Evolutionary conservation across 2,329 filamentous ascomycete genomes (phyloP), one percentile per base, ranked within the genome.

Genomic region (Claviceps sp.): DNA sequence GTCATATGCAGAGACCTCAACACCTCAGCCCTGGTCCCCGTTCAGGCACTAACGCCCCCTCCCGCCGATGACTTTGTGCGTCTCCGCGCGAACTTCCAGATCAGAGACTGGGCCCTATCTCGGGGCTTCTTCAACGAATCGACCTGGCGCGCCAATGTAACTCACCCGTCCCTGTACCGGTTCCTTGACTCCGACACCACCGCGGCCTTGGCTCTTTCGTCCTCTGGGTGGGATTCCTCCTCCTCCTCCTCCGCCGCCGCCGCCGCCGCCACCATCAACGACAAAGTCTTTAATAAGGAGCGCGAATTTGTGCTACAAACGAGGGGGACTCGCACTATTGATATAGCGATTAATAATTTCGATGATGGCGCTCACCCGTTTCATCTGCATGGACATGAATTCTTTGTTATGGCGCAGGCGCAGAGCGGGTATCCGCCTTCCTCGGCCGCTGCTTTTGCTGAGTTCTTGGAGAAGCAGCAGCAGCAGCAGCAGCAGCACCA

Each of bases 311-410:
- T 78, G 41, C 59, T 76, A 26, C 69, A 81, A 54, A 69, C 73
- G 2, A 65, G 67, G 0, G 75, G 78, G 49, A 70, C 79, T 30
- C 69, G 77, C 34, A 70, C 71, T 38, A 70, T 79, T 38, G 78
- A 79, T 2, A 73, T 77, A 30, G 71, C 81, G 55, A 82, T 82
- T 62, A 81, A 81, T 47, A 59, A 75, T 44, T 81, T 78, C 6
- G 78, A 84, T 61, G 71, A 83, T 44, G 60, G 66, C 5, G 62
- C 61, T 0, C 67, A 70, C 22, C 66, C 66, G 0, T 69, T 69
- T 36, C 80, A 85, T 63, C 67, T 85, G 0, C 82, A 84, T 62
- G 78, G 78, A 0, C 76, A 81, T 62, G 70, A 70, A 44, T 78
- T 81, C 64, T 77, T 78, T 57, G 66, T 77, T 41, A 58, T 70